Evolutionary conservation across 192 early-diverging fungal genomes (phyloP).

Genomic region (Paraglomus brasilianum): DNA sequence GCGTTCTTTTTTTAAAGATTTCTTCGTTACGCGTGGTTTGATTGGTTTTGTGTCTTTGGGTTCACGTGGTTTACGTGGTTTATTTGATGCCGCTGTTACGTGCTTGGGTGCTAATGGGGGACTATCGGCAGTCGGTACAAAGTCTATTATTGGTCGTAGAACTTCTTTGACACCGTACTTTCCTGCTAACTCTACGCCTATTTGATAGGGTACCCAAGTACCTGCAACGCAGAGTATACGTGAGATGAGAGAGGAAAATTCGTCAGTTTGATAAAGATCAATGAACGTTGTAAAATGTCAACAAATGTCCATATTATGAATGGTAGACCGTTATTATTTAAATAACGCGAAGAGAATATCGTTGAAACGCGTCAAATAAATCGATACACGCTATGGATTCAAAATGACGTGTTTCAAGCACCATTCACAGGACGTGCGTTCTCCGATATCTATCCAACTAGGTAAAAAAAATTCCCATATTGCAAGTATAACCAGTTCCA

Average conservation of each 20-base stretch:
- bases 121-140: constrained; percentile 58
- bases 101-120: constrained; percentile 60
- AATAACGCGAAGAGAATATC: neutral
- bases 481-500: neutral
- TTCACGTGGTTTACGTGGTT: constrained; percentile 47
- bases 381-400: neutral
- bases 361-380: neutral
- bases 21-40: constrained; percentile 37
- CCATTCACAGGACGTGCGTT: too few species aligned
- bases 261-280: constrained; percentile 7
- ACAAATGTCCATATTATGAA: neutral
- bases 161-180: constrained; percentile 76
- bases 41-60: constrained; percentile 34
- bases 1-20: constrained; percentile 27
- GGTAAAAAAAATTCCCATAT: neutral
- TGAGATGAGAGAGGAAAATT: neutral
- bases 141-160: constrained; percentile 80
- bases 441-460: neutral
- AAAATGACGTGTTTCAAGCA: too few species aligned
- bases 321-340: neutral
- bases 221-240: constrained; percentile 29
- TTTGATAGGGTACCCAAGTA: constrained; percentile 82
- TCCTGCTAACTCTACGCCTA: constrained; percentile 76
- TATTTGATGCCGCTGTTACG: constrained; percentile 46
- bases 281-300: constrained; percentile 20